phyloP scores from a whole-genome alignment of 495 filamentous ascomycete genomes.

The Glonium stellatum region DNA sequence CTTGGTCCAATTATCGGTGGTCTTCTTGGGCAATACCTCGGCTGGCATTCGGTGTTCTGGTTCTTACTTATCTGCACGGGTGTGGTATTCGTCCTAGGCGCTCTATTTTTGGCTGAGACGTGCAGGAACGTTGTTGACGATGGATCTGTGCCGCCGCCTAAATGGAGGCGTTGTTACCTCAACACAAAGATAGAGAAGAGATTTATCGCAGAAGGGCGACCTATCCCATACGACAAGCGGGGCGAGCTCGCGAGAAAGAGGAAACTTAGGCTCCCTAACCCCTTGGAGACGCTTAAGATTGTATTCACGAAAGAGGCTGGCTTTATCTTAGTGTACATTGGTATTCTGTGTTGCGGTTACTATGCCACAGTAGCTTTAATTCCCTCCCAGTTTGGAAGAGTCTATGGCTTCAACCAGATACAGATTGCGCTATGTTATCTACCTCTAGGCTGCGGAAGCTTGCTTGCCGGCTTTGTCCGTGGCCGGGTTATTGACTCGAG shows the following conservation, averaged over 20 bases:
- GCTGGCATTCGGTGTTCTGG: constrained; percentile 44
- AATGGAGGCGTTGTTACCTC: background rate
- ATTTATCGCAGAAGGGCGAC: background rate
- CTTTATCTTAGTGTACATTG: background rate
- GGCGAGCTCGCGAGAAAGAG: background rate
- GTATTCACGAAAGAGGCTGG: background rate
- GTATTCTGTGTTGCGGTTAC: background rate
- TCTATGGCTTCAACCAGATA: constrained; percentile 9
- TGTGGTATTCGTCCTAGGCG: constrained; percentile 19
- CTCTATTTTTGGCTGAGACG: constrained; percentile 8
- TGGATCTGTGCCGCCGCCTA: constrained; percentile 3
- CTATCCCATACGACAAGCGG: background rate
- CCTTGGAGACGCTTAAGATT: background rate
- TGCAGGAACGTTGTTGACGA: constrained; percentile 7
- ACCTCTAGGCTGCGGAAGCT: constrained; percentile 1
- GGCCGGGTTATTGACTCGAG: constrained; percentile 8
- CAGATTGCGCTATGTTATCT: constrained; percentile 2
- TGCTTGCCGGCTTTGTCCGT: constrained; percentile 1
- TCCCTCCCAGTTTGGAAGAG: background rate
- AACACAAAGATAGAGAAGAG: background rate
- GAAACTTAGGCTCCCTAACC: background rate
- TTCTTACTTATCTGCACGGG: constrained; percentile 38
- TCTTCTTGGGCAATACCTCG: constrained; percentile 33
- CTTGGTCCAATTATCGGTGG: constrained; percentile 43
- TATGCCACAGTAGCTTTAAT: background rate